phyloP scores from a whole-genome alignment of 2,329 filamentous ascomycete species.

The Phaeoacremonium minimum region DNA sequence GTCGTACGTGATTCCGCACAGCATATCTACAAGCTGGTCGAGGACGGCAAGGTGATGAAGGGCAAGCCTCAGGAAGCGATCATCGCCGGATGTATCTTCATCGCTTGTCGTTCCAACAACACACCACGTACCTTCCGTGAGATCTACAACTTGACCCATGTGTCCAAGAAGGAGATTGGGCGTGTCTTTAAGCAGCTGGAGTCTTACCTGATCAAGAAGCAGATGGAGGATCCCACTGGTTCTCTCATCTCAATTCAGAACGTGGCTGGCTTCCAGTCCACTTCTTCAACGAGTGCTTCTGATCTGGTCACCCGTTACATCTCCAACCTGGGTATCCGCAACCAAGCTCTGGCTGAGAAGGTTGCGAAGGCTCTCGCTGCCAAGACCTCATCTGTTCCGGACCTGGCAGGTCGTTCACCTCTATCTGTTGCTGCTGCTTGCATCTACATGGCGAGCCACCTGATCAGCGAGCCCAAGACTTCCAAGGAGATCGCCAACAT shows the following conservation, averaged over 20 bases:
- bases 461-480: constrained; percentile 73
- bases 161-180: constrained; percentile 96
- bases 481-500: constrained; percentile 85
- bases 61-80: constrained; percentile 92
- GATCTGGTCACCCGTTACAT: constrained; percentile 89
- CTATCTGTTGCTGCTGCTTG: constrained; percentile 91
- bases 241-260: constrained; percentile 47
- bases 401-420: constrained; percentile 87
- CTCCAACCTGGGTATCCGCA: constrained; percentile 71
- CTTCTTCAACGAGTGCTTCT: constrained; percentile 72
- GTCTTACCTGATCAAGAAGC: constrained; percentile 74
- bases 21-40: constrained; percentile 90
- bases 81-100: constrained; percentile 95
- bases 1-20: constrained; percentile 86
- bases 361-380: constrained; percentile 76
- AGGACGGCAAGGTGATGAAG: constrained; percentile 91
- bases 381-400: constrained; percentile 71
- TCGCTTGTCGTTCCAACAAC: constrained; percentile 86
- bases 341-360: constrained; percentile 69
- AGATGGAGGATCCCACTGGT: constrained; percentile 54
- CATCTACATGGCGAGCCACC: constrained; percentile 91
- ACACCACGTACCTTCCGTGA: constrained; percentile 90
- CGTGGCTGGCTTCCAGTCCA: constrained; percentile 68
- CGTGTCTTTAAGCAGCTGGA: constrained; percentile 92
- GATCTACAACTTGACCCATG: constrained; percentile 87